Evolutionary conservation across 495 filamentous ascomycete genomes (phyloP).

Genomic region (Xanthoparmelia taractica): DNA sequence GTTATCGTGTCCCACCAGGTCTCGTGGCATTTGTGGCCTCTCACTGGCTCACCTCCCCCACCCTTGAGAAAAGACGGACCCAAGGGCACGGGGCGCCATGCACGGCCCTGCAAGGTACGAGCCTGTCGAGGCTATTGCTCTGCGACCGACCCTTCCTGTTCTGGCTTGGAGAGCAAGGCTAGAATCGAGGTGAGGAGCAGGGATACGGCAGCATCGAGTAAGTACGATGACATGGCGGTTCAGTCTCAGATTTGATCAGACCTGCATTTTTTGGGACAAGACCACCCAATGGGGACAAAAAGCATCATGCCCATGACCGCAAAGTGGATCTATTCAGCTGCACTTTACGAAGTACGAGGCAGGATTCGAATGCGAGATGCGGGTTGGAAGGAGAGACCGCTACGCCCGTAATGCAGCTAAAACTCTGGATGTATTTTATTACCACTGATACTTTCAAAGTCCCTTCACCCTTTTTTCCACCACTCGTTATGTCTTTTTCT

Average conservation of each 20-base stretch:
- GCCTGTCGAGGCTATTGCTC: background rate
- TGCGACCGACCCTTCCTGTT: background rate
- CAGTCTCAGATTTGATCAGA: background rate
- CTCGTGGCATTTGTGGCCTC: background rate
- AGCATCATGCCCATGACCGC: background rate
- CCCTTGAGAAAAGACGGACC: background rate
- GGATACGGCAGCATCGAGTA: background rate
- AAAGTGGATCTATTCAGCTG: background rate
- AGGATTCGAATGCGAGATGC: background rate
- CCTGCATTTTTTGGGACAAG: background rate
- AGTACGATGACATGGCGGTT: background rate
- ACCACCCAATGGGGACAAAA: background rate
- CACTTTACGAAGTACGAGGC: background rate
- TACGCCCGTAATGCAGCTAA: too few relatives aligned
- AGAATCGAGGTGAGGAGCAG: background rate
- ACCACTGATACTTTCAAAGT: too few relatives aligned
- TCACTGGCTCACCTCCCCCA: background rate
- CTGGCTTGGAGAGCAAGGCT: background rate
- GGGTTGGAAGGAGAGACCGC: too few relatives aligned
- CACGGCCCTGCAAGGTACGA: constrained; percentile 7
- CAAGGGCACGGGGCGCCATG: background rate
- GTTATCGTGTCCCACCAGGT: background rate
- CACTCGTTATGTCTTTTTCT: background rate
- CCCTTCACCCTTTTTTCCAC: background rate
- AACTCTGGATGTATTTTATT: too few relatives aligned